Conservation (phyloP, 2,329 filamentous ascomycete species). For the Tolypocladium tundrense region DNA sequence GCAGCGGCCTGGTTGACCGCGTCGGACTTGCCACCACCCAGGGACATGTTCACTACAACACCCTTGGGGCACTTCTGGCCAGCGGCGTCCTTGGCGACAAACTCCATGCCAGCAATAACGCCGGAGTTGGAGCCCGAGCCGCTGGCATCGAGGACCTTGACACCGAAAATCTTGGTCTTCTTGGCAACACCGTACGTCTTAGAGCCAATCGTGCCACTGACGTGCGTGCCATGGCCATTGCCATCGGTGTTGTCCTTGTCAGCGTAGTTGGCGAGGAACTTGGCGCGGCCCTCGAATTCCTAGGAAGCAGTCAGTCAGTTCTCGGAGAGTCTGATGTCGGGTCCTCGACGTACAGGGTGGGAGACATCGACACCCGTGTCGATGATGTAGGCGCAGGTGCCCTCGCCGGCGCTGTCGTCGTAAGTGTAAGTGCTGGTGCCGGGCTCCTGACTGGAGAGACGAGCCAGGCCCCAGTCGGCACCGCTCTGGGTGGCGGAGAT, state of each 20-base stretch:
- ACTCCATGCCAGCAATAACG: constrained; percentile 34
- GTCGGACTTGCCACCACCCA: constrained; percentile 34
- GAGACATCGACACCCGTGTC: constrained; percentile 30
- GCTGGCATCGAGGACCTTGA: constrained; percentile 32
- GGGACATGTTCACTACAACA: constrained; percentile 43
- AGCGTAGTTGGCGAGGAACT: constrained; percentile 26
- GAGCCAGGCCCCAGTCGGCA: constrained; percentile 30
- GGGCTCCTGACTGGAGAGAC: constrained; percentile 22
- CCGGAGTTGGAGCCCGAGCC: constrained; percentile 27
- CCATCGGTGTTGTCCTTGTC: constrained; percentile 26
- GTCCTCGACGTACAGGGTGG: constrained; percentile 21
- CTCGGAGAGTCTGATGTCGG: neutral
- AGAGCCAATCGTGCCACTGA: constrained; percentile 33
- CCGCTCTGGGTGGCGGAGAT: constrained; percentile 35
- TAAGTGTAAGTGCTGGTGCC: constrained; percentile 22
- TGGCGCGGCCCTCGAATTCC: constrained; percentile 32
- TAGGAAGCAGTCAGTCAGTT: constrained; percentile 1
- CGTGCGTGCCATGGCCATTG: constrained; percentile 38
- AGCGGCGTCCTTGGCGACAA: constrained; percentile 23
- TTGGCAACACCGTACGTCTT: constrained; percentile 35
- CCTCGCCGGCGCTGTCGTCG: constrained; percentile 25
- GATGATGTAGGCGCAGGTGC: constrained; percentile 32
- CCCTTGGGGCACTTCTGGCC: constrained; percentile 28
- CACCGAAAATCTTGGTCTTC: constrained; percentile 29
- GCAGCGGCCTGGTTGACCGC: constrained; percentile 38